These are phyloP conservation scores for Penicillium diatomitis DNA, from an alignment of 495 filamentous ascomycete genomes.

Conservation along the genomic window DNA sequence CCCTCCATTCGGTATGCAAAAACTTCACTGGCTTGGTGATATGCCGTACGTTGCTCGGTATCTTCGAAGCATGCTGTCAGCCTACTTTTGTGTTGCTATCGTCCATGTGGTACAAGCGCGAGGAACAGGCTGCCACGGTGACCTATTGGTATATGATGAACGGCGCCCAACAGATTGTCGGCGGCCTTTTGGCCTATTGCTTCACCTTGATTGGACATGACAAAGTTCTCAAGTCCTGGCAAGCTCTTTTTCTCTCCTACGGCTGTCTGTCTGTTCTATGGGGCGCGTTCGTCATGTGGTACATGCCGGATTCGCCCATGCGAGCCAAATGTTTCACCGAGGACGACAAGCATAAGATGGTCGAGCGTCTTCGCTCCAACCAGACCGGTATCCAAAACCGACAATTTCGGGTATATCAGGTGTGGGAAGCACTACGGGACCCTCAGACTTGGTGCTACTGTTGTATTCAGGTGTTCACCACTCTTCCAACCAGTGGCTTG, in stretches of 20 bases:
- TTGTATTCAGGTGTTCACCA: slow-evolving; percentile 54
- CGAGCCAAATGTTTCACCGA: slow-evolving; percentile 40
- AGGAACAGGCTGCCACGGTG: slow-evolving; percentile 55
- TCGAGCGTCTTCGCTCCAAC: slow-evolving; percentile 39
- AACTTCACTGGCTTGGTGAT: slow-evolving; percentile 47
- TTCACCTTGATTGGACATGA: slow-evolving; percentile 43
- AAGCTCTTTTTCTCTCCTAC: slow-evolving; percentile 52
- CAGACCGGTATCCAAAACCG: slow-evolving; percentile 48
- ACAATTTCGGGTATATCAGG: slow-evolving; percentile 39
- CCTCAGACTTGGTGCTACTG: slow-evolving; percentile 39
- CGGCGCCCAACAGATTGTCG: slow-evolving; percentile 47
- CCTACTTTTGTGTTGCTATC: slow-evolving; percentile 50
- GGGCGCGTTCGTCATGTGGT: slow-evolving; percentile 38
- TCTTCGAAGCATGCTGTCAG: slow-evolving; percentile 60
- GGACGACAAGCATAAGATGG: slow-evolving; percentile 40
- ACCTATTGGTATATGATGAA: slow-evolving; percentile 71
- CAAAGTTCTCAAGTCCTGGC: slow-evolving; percentile 41
- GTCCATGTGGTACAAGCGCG: slow-evolving; percentile 64
- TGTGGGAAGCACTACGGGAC: slow-evolving; percentile 36
- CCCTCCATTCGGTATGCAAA: slow-evolving; percentile 48
- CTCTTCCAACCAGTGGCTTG: slow-evolving; percentile 57
- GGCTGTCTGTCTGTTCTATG: slow-evolving; percentile 44
- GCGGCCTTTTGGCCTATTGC: slow-evolving; percentile 48
- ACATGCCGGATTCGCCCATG: slow-evolving; percentile 43
- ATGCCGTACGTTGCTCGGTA: slow-evolving; percentile 54